These are phyloP conservation scores for Kwoniella shandongensis DNA, from an alignment of 768 basidiomycete genomes.

Conservation along the genomic window DNA sequence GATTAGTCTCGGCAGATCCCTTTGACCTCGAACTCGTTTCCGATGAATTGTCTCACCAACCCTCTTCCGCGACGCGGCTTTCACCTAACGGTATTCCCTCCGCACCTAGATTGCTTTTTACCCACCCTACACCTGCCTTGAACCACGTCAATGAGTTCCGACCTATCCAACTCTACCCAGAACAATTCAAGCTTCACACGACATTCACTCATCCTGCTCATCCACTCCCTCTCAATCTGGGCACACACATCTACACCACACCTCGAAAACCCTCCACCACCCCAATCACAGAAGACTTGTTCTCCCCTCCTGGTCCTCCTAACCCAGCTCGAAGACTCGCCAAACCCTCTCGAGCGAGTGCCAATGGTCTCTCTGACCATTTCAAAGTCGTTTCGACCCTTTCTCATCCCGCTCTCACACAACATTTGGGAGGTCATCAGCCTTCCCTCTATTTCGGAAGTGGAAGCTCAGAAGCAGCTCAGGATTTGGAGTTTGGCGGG, in stretches of 20 bases:
- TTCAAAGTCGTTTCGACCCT: conserved; percentile 16
- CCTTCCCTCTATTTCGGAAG: background rate
- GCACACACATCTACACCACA: conserved; percentile 22
- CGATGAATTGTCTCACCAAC: background rate
- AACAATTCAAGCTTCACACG: conserved; percentile 33
- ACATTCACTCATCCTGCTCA: conserved; percentile 37
- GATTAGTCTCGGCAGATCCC: background rate
- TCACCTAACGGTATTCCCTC: conserved; percentile 1
- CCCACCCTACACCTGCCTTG: conserved; percentile 9
- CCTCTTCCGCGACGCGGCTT: conserved; percentile 1
- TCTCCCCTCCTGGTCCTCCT: conserved; percentile 11
- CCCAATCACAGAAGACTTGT: conserved; percentile 1
- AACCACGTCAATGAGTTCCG: conserved; percentile 20
- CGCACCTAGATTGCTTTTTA: conserved; percentile 8
- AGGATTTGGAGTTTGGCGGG: conserved; percentile 1
- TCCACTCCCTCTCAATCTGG: conserved; percentile 36
- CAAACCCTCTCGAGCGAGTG: background rate
- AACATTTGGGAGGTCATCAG: conserved; percentile 18
- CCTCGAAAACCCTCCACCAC: conserved; percentile 4
- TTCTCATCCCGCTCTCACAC: conserved; percentile 20
- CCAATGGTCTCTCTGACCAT: conserved; percentile 18
- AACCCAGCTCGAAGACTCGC: conserved; percentile 3
- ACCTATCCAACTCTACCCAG: conserved; percentile 34
- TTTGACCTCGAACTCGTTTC: conserved; percentile 5
- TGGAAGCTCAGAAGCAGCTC: background rate